phyloP scores from a whole-genome alignment of 2,329 filamentous ascomycete species.

The Fusarium brevicatenulatum region DNA sequence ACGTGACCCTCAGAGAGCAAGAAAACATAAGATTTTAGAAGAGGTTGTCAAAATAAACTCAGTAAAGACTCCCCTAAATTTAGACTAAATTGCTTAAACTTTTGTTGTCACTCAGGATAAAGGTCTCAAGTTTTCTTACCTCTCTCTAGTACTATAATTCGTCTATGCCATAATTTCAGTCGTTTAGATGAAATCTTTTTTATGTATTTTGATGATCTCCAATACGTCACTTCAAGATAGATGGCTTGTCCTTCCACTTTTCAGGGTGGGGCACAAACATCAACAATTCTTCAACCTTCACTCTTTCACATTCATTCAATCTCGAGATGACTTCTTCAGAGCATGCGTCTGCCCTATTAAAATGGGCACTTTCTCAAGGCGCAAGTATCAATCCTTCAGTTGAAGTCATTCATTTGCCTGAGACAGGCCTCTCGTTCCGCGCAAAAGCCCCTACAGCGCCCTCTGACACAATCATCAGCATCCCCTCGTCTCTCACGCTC shows the following conservation, averaged over 20 bases:
- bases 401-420: conserved; percentile 62
- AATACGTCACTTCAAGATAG: conserved; percentile 19
- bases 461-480: conserved; percentile 60
- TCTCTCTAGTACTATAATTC: too few relatives aligned
- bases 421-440: conserved; percentile 65
- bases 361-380: conserved; percentile 60
- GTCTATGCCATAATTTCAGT: too few relatives aligned
- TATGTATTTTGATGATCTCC: neutral
- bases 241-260: conserved; percentile 30
- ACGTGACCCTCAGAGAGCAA: too few relatives aligned
- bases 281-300: neutral
- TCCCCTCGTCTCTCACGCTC: conserved; percentile 64
- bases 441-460: conserved; percentile 53
- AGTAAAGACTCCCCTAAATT: too few relatives aligned
- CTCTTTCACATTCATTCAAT: neutral
- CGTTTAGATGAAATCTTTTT: neutral
- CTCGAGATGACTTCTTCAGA: conserved; percentile 27
- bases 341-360: conserved; percentile 51
- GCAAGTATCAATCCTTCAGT: conserved; percentile 61
- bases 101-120: too few relatives aligned
- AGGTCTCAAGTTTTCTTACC: too few relatives aligned
- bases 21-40: too few relatives aligned
- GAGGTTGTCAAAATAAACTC: too few relatives aligned
- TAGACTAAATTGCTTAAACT: too few relatives aligned
- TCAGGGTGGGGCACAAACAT: conserved; percentile 27